phyloP scores from a whole-genome alignment of 352 stramenopile species.

The Globisporangium radiosum region DNA sequence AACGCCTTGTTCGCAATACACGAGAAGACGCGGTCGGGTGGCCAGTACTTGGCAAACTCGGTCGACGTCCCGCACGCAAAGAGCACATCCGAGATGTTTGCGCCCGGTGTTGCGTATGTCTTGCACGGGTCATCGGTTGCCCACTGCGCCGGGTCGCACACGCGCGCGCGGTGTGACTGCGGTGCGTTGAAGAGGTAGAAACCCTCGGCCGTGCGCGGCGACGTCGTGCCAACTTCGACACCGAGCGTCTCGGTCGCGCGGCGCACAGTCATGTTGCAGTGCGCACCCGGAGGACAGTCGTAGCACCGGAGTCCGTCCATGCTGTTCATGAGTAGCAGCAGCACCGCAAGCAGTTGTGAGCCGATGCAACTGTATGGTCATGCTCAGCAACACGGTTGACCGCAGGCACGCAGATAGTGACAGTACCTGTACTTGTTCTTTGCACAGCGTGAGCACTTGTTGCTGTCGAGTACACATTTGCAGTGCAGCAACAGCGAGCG shows the following conservation, averaged over 20 bases:
- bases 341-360: not conserved
- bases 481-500: not conserved
- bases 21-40: slow-evolving; percentile 44
- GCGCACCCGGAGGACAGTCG: slow-evolving; percentile 35
- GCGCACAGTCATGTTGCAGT: slow-evolving; percentile 44
- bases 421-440: slow-evolving; percentile 45
- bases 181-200: slow-evolving; percentile 54
- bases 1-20: slow-evolving; percentile 49
- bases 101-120: slow-evolving; percentile 10
- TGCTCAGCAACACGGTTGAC: too few relatives aligned
- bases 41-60: slow-evolving; percentile 52
- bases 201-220: slow-evolving; percentile 41
- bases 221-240: slow-evolving; percentile 37
- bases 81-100: slow-evolving; percentile 30
- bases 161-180: slow-evolving; percentile 24
- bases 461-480: slow-evolving; percentile 11
- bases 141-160: slow-evolving; percentile 34
- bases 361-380: not conserved
- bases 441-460: slow-evolving; percentile 42
- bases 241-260: slow-evolving; percentile 43
- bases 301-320: slow-evolving; percentile 55
- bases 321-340: slow-evolving; percentile 12
- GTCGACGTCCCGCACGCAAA: slow-evolving; percentile 23
- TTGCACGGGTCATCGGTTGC: slow-evolving; percentile 45
- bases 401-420: not conserved